phyloP scores from a whole-genome alignment of 495 filamentous ascomycete species.

The Cenococcum geophilum region DNA sequence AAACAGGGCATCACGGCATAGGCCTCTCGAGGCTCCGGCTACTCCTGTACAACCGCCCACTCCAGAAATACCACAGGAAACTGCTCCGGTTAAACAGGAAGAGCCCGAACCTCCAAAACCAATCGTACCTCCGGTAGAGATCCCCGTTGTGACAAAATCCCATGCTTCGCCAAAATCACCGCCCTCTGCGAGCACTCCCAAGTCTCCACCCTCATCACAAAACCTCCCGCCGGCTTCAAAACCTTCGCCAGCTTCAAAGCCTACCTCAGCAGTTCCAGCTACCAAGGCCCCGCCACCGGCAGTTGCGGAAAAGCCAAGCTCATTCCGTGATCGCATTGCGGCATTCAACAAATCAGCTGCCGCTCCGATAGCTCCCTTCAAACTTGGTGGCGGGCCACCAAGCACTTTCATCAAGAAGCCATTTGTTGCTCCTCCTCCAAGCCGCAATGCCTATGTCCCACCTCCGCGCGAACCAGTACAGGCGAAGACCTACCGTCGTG shows the following conservation, averaged over 20 bases:
- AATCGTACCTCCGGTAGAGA: slow-evolving; percentile 26
- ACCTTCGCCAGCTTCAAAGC: slow-evolving; percentile 40
- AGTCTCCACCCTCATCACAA: slow-evolving; percentile 12
- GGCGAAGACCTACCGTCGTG: slow-evolving; percentile 69
- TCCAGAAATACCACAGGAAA: slow-evolving; percentile 26
- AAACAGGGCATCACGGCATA: slow-evolving; percentile 59
- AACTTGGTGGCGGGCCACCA: slow-evolving; percentile 54
- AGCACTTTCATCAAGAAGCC: slow-evolving; percentile 89
- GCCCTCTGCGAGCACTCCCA: slow-evolving; percentile 11
- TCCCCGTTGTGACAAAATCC: slow-evolving; percentile 16
- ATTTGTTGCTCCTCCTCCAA: slow-evolving; percentile 94
- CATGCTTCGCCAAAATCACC: slow-evolving; percentile 20
- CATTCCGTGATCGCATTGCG: slow-evolving; percentile 92
- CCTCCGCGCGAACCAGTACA: slow-evolving; percentile 55
- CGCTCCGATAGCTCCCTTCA: slow-evolving; percentile 79
- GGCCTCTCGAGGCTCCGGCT: slow-evolving; percentile 55
- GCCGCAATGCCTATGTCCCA: slow-evolving; percentile 85
- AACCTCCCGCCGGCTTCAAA: slow-evolving; percentile 44
- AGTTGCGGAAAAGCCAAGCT: slow-evolving; percentile 75
- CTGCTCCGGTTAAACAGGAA: slow-evolving; percentile 36
- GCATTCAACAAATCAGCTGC: slow-evolving; percentile 90
- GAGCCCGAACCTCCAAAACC: slow-evolving; percentile 39
- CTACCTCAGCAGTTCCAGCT: slow-evolving; percentile 38
- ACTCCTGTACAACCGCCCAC: slow-evolving; percentile 22
- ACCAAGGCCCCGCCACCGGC: slow-evolving; percentile 49